Percentiles rank a stretch among this genome's conserved stretches.
Conservation (phyloP, 495 filamentous ascomycete genomes). For the Neurospora discreta region DNA sequence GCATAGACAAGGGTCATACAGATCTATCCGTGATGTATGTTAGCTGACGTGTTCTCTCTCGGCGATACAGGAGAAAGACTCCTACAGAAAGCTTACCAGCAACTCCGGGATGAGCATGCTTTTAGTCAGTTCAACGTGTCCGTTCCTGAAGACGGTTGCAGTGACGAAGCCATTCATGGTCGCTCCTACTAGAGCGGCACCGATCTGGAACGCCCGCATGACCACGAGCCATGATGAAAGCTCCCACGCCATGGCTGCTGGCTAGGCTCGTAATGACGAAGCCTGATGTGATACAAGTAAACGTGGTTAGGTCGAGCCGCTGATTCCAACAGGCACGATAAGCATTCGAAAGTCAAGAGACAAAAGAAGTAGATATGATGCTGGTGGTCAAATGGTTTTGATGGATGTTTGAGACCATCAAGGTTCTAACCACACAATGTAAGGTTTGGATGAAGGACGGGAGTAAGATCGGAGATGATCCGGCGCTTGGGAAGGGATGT, state of each 20-base stretch:
- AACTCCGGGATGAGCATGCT: slow-evolving; percentile 24
- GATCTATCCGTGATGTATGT: slow-evolving; percentile 11
- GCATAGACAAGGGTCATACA: slow-evolving; percentile 25
- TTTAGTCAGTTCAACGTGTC: slow-evolving; percentile 13
- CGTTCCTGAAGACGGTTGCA: slow-evolving; percentile 15
- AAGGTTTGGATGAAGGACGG: background rate
- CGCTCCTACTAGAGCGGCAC: slow-evolving; percentile 15
- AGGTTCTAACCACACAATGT: background rate
- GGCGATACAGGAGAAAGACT: background rate
- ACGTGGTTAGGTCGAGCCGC: background rate
- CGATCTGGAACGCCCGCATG: slow-evolving; percentile 21
- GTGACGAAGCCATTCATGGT: slow-evolving; percentile 29
- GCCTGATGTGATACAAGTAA: background rate
- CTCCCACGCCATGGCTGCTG: slow-evolving; percentile 21
- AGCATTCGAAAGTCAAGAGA: background rate
- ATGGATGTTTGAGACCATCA: background rate
- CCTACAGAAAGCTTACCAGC: slow-evolving; percentile 19
- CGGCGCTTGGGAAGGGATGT: background rate
- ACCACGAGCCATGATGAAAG: slow-evolving; percentile 24
- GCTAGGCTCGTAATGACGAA: background rate
- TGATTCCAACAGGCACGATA: background rate
- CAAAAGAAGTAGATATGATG: background rate
- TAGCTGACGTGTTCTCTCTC: background rate
- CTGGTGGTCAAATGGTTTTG: background rate
- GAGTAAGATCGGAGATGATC: background rate